Base-by-base conservation (phyloP, 2,329 filamentous ascomycete species). In the Phyllosticta citribraziliensis region DNA sequence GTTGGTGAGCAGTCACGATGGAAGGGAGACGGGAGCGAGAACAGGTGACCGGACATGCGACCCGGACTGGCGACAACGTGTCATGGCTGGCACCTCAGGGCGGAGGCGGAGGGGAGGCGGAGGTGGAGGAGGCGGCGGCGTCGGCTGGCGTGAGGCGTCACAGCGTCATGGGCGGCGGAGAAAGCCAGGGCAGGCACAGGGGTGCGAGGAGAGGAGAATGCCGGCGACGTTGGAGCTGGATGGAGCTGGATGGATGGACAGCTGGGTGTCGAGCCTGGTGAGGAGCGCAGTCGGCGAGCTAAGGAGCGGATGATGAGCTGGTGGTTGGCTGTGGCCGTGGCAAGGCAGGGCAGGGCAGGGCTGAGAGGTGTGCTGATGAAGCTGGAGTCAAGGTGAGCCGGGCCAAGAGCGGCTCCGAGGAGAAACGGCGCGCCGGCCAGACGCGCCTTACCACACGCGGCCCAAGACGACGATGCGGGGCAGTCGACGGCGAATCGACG, bases 21-120 rank as follows among this genome's bases (percentile, higher is more conserved):
- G 33, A 14, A 33, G 33, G 33, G 11, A 40, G 33, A 11, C 33
- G 33, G 33, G 40, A 47, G 33, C 52, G 58, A 60, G 58, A 60
- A 53, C 58, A 60, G 58, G 58, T 60, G 58, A 60, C 58, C 52
- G 19, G 12, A 20, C 52, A 55, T 33, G 53, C 52, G 58, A n/a
- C 54, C 58, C 55, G 52, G 58, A 60, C 58, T 51, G 35, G 24
- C 58, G 27, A 60, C 54, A 55, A 60, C 58, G 58, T 60, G 58
- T 40, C 33, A 17, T 40, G 33, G 33, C 33, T 40, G 33, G 33
- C 33, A n/a, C n/a, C n/a, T n/a, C n/a, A 12, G 14, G 33, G 10
- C 30, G 30, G 33, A 40, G 33, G 33, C 58, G 52, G 52, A 59
- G 52, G 33, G 17, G 57, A 47, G 57, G 52, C 30, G 47, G 22